Percentiles rank a stretch among this genome's conserved stretches.
These are phyloP conservation scores for Melampsora larici-populina DNA, from an alignment of 1,284 basidiomycete species.

Conservation along the genomic window DNA sequence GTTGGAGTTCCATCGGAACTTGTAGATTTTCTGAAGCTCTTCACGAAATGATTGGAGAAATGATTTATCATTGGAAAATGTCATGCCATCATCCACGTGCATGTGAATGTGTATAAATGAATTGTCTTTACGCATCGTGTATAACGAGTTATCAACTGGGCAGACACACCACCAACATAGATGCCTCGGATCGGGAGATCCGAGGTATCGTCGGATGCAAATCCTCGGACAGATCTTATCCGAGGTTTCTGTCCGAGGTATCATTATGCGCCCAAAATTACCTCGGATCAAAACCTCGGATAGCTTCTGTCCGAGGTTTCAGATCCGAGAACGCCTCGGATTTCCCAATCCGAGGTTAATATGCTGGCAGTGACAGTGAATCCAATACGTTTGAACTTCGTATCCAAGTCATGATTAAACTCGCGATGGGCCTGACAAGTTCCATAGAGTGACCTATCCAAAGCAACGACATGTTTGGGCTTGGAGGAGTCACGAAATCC, in stretches of 20 bases:
- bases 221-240: too few relatives aligned
- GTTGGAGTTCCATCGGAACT: neutral
- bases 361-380: too few relatives aligned
- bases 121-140: neutral
- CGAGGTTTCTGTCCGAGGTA: too few relatives aligned
- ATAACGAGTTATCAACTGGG: neutral
- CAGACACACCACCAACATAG: too few relatives aligned
- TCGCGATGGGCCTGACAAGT: too few relatives aligned
- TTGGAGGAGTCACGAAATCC: neutral
- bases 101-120: neutral
- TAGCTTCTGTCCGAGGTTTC: too few relatives aligned
- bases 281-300: too few relatives aligned
- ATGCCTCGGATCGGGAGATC: too few relatives aligned
- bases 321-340: too few relatives aligned
- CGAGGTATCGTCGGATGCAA: too few relatives aligned
- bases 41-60: neutral
- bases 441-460: neutral
- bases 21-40: neutral
- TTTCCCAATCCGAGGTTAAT: too few relatives aligned
- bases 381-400: neutral
- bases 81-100: neutral
- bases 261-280: too few relatives aligned
- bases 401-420: neutral
- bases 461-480: neutral
- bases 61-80: neutral